phyloP scores from a whole-genome alignment of 441 rosid genomes.

The Euphorbia celastroides region DNA sequence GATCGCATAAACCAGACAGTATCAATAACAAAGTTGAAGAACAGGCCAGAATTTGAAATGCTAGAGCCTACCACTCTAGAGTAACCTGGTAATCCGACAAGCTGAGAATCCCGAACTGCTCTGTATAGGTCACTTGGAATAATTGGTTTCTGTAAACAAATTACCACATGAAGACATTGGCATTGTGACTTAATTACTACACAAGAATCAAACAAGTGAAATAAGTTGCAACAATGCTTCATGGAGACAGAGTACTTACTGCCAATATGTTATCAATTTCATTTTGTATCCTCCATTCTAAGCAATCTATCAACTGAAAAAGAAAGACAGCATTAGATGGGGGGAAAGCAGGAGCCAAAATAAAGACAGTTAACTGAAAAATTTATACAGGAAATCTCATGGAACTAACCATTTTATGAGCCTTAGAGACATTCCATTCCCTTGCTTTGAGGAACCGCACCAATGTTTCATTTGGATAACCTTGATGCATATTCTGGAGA shows the following conservation, averaged over 20 bases:
- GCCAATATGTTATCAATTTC: constrained; percentile 68
- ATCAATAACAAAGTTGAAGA: neutral
- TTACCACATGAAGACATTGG: neutral
- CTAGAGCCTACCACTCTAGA: constrained; percentile 57
- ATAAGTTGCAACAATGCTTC: neutral
- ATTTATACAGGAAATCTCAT: constrained; percentile 1
- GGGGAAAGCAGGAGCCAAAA: neutral
- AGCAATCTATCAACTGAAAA: constrained; percentile 74
- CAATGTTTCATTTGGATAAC: constrained; percentile 57
- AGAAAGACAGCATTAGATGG: neutral
- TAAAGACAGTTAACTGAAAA: too few relatives aligned
- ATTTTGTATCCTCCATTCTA: constrained; percentile 81
- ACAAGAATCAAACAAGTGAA: neutral
- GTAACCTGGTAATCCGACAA: constrained; percentile 85
- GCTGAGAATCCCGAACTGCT: constrained; percentile 78
- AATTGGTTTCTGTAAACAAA: constrained; percentile 67
- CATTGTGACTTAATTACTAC: neutral
- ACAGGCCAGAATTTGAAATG: constrained; percentile 8
- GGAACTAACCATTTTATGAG: constrained; percentile 72
- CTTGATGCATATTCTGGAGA: constrained; percentile 78
- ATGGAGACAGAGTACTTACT: constrained; percentile 33
- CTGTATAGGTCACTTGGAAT: constrained; percentile 61
- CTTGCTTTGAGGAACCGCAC: constrained; percentile 86
- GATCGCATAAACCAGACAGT: neutral
- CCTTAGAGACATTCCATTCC: constrained; percentile 77